These are phyloP conservation scores for Agrocybe praecox DNA, from an alignment of 768 basidiomycete genomes.

Conservation along the genomic window DNA sequence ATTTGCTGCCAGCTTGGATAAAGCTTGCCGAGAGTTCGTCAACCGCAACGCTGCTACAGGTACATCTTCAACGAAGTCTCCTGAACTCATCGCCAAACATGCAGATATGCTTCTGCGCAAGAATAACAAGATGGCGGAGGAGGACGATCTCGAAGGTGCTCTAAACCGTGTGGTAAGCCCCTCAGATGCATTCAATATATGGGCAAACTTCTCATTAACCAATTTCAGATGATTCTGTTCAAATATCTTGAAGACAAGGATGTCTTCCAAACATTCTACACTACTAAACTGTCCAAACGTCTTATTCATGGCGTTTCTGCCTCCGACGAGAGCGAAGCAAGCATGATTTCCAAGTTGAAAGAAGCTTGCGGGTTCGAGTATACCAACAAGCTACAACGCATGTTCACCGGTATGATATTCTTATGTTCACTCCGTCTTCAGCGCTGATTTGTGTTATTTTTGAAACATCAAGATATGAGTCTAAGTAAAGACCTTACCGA, in stretches of 20 bases:
- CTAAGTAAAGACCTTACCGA: constrained; percentile 96
- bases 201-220: constrained; percentile 24
- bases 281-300: constrained; percentile 93
- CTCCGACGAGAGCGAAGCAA: constrained; percentile 95
- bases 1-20: constrained; percentile 93
- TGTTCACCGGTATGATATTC: constrained; percentile 86
- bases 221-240: constrained; percentile 91
- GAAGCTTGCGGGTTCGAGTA: constrained; percentile 99
- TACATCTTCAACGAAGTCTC: constrained; percentile 85
- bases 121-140: constrained; percentile 97
- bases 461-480: constrained; percentile 77
- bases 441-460: too few species aligned
- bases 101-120: constrained; percentile 91
- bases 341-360: constrained; percentile 99
- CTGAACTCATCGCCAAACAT: constrained; percentile 94
- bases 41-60: constrained; percentile 95
- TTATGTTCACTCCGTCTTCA: neutral
- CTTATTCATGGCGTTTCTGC: constrained; percentile 92
- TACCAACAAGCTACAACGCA: constrained; percentile 95
- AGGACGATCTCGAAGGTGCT: constrained; percentile 89
- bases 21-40: constrained; percentile 97
- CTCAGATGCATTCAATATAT: constrained; percentile 23
- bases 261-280: constrained; percentile 99
- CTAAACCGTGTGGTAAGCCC: constrained; percentile 87
- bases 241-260: constrained; percentile 99